Base-by-base conservation (phyloP, 495 filamentous ascomycete genomes). In the Pyrenula aspistea region DNA sequence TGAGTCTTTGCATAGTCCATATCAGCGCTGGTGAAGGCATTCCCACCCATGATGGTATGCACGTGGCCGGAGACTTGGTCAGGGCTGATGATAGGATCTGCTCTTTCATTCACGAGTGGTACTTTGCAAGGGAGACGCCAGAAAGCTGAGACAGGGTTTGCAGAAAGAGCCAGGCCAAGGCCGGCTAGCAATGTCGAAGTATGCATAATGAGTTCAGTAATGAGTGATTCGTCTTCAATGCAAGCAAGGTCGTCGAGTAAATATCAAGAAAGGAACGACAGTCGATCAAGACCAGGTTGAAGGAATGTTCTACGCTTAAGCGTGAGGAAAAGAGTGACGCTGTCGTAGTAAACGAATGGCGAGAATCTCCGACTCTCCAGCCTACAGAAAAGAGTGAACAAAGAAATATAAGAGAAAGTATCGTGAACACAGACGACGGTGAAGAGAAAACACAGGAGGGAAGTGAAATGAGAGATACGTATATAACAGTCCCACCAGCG, bases 41-140 rank as follows among this genome's bases (percentile, higher is more conserved):
- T 87, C 57, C 86, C 88, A 20, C 91, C 90, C 60, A 84, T 78
- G 57, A 91, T 80, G 8, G 81, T 77, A 61, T 95, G 90, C 19
- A 83, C 81, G 69, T 95, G 91, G 55, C 69, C 64, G n/a, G 83
- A 75, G 2, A 79, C 63, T 2, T 52, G 58, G 2, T 82, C 82
- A 12, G 81, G 82, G 60, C 69, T 67, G 21, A 89, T 72, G 49
- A 94, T 72, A 3, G 90, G 89, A 63, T 95, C 90, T 49, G 86
- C 71, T 42, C 86, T 77, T 55, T 80, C 83, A 42, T 73, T 69
- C 48, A 77, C 75, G 61, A 86, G 66, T 49, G 67, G 63, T 20
- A 59, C 59, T 49, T 62, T 59, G 58, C 68, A 71, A 56, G 61
- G 60, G 53, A 71, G 62, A 31, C 66, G 62, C 60, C 61, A 75